Conservation (phyloP, 2,329 filamentous ascomycete genomes). For the Harringtonia aguacate region DNA sequence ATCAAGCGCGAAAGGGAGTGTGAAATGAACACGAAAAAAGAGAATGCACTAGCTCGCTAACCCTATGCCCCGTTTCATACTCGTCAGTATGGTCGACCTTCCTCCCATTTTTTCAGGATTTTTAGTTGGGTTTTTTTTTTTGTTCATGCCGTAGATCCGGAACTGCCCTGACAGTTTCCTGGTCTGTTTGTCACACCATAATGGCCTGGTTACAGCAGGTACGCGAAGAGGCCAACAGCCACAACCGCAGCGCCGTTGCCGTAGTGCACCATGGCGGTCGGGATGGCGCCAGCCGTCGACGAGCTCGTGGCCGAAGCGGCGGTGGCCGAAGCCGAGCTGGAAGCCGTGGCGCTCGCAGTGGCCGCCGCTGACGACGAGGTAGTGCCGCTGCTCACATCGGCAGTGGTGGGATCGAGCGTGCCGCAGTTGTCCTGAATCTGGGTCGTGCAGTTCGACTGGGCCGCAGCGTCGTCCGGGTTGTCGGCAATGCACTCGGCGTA, state of each 20-base stretch:
- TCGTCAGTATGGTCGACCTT: too few species aligned
- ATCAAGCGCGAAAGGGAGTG: too few species aligned
- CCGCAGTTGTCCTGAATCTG: slow-evolving; percentile 39
- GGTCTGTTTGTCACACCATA: too few species aligned
- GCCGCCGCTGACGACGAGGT: slow-evolving; percentile 9
- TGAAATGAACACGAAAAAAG: neutral
- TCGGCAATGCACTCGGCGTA: slow-evolving; percentile 34
- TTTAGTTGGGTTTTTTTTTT: neutral
- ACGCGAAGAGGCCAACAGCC: slow-evolving; percentile 41
- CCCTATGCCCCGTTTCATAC: neutral
- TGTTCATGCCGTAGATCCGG: slow-evolving; percentile 2
- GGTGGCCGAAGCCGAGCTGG: slow-evolving; percentile 9
- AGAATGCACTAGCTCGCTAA: neutral
- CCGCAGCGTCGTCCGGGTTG: slow-evolving; percentile 28
- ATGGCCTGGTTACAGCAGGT: slow-evolving; percentile 29
- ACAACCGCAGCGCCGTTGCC: slow-evolving; percentile 36
- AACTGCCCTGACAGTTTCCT: too few species aligned
- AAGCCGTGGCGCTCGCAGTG: slow-evolving; percentile 1
- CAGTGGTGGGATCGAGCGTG: slow-evolving; percentile 27
- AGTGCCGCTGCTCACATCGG: slow-evolving; percentile 14
- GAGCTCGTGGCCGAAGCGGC: slow-evolving; percentile 11
- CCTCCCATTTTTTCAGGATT: too few species aligned
- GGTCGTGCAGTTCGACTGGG: slow-evolving; percentile 36
- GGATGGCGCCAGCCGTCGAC: slow-evolving; percentile 14
- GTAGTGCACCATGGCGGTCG: slow-evolving; percentile 22